A percentile compares a stretch with the other conserved stretches of the same genome.
These are phyloP conservation scores for Arctium lappa DNA, from an alignment of 129 eudicot species.

Conservation along the genomic window DNA sequence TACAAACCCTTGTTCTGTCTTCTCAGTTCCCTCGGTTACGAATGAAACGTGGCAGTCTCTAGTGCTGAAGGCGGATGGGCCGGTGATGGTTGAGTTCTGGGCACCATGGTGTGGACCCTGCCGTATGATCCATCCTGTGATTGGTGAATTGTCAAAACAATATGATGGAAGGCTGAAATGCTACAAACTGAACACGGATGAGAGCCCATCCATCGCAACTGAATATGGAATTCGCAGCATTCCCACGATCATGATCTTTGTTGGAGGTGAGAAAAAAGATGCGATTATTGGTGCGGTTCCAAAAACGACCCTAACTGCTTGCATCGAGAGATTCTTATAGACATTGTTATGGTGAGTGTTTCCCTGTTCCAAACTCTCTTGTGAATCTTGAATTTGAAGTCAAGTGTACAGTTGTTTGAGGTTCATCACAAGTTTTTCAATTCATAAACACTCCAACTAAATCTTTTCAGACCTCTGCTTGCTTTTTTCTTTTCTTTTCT, in stretches of 20 bases:
- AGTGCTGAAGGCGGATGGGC: slow-evolving; percentile 46
- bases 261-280: slow-evolving; percentile 59
- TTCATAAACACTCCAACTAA: background rate
- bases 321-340: slow-evolving; percentile 49
- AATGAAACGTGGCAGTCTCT: slow-evolving; percentile 48
- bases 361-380: slow-evolving; percentile 2
- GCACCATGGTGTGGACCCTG: slow-evolving; percentile 84
- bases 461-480: no score
- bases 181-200: slow-evolving; percentile 54
- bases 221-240: slow-evolving; percentile 58
- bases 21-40: slow-evolving; percentile 45
- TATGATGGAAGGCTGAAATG: slow-evolving; percentile 55
- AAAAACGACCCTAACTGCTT: slow-evolving; percentile 36
- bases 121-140: slow-evolving; percentile 56
- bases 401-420: slow-evolving; percentile 13
- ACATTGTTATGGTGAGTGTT: background rate
- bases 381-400: background rate
- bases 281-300: slow-evolving; percentile 64
- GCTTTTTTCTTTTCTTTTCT: background rate
- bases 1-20: no score
- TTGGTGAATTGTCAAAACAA: slow-evolving; percentile 50
- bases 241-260: slow-evolving; percentile 54
- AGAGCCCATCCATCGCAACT: slow-evolving; percentile 46
- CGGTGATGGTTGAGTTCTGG: slow-evolving; percentile 68
- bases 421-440: slow-evolving; percentile 17